These are phyloP conservation scores for Paraleonurus japonicus DNA, from an alignment of 257 asterid species.

Conservation along the genomic window DNA sequence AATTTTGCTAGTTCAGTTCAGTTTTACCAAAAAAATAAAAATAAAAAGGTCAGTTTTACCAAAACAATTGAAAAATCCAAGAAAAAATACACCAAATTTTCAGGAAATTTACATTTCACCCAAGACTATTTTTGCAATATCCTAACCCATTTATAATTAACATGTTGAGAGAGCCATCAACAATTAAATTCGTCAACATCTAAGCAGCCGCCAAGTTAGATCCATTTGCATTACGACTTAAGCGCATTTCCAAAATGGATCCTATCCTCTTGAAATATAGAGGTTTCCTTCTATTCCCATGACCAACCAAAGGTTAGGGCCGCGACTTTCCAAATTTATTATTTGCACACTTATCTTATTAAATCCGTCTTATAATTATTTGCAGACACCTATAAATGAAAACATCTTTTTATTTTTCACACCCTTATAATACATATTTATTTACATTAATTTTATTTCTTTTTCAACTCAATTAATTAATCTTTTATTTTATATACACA, in stretches of 20 bases:
- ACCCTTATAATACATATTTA: too few relatives aligned
- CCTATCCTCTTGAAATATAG: background rate
- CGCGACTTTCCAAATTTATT: background rate
- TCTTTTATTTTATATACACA: too few relatives aligned
- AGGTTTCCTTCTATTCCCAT: background rate
- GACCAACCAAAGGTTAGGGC: background rate
- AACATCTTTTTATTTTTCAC: too few relatives aligned
- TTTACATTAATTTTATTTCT: too few relatives aligned
- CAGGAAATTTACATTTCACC: background rate
- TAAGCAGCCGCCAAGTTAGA: background rate
- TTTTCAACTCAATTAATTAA: too few relatives aligned
- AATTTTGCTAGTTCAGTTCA: background rate
- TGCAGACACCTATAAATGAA: too few relatives aligned
- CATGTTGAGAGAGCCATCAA: background rate
- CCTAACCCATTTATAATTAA: background rate
- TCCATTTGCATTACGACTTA: background rate
- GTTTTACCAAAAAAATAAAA: too few relatives aligned
- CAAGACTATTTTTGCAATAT: background rate
- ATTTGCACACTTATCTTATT: too few relatives aligned
- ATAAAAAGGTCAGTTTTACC: too few relatives aligned
- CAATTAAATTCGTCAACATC: background rate
- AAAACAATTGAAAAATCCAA: background rate
- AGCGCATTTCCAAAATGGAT: background rate
- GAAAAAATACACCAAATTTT: background rate
- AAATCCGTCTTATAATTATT: too few relatives aligned